Conservation (phyloP, 1,284 basidiomycete species). For the Ustanciosporium gigantosporum region DNA sequence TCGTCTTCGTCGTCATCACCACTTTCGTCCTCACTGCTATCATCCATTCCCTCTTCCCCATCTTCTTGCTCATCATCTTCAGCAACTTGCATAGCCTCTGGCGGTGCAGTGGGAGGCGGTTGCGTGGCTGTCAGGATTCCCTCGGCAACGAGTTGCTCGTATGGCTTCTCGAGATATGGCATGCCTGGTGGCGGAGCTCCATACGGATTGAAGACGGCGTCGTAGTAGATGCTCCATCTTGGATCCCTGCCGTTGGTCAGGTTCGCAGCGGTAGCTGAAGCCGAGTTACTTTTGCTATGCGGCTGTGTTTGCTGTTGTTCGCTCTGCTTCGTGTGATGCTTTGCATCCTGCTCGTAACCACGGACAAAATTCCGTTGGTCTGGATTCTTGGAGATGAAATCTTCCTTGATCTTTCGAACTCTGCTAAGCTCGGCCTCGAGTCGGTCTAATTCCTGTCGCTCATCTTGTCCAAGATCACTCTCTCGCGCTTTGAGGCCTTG, state of each 20-base stretch:
- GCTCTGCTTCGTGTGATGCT: not conserved
- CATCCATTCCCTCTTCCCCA: not conserved
- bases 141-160: conserved; percentile 26
- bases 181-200: conserved; percentile 95
- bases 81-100: not conserved
- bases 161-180: conserved; percentile 76
- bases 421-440: conserved; percentile 33
- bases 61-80: conserved; percentile 11
- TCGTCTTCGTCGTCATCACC: conserved; percentile 8
- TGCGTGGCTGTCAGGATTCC: conserved; percentile 5
- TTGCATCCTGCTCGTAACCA: conserved; percentile 20
- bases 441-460: conserved; percentile 30
- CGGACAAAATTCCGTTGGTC: conserved; percentile 81
- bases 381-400: conserved; percentile 80
- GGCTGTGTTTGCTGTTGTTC: not conserved
- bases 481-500: conserved; percentile 22
- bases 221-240: conserved; percentile 81
- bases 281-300: too few species aligned
- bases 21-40: conserved; percentile 7
- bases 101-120: too few species aligned
- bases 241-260: conserved; percentile 10
- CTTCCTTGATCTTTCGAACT: conserved; percentile 46
- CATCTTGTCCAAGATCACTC: conserved; percentile 9
- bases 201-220: conserved; percentile 87
- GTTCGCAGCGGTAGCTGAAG: not conserved